phyloP scores from a whole-genome alignment of 495 filamentous ascomycete genomes.

The Tuber melanosporum region DNA sequence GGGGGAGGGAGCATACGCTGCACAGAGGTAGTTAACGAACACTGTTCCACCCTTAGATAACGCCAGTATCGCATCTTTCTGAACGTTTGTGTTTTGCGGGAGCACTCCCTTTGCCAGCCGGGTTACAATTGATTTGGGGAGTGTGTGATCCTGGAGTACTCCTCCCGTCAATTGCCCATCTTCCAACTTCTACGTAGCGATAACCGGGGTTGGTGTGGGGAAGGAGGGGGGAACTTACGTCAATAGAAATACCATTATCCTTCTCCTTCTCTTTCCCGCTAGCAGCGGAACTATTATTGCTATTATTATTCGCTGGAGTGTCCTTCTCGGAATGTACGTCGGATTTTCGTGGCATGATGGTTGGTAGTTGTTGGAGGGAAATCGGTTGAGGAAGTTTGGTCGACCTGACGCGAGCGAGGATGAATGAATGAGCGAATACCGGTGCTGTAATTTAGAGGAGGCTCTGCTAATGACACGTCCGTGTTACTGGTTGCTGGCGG shows the following conservation, averaged over 20 bases:
- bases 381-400: not conserved
- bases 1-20: slow-evolving; percentile 55
- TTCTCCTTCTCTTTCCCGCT: slow-evolving; percentile 17
- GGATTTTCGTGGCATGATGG: slow-evolving; percentile 36
- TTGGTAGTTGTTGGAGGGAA: not conserved
- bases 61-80: slow-evolving; percentile 85
- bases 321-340: slow-evolving; percentile 11
- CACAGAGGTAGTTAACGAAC: slow-evolving; percentile 83
- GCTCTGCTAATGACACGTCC: not conserved
- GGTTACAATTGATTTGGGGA: slow-evolving; percentile 89
- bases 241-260: slow-evolving; percentile 42
- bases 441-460: not conserved
- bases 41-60: slow-evolving; percentile 90
- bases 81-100: slow-evolving; percentile 89
- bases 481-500: not conserved
- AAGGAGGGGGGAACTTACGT: slow-evolving; percentile 32
- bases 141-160: slow-evolving; percentile 65
- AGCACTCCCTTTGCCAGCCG: slow-evolving; percentile 93
- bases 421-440: not conserved
- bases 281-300: slow-evolving; percentile 10
- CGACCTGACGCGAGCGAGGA: not conserved
- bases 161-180: slow-evolving; percentile 7
- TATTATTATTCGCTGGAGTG: slow-evolving; percentile 14
- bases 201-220: not conserved
- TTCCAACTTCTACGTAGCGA: not conserved